Percentiles rank a stretch among this genome's conserved stretches.
These are phyloP conservation scores for Debaryomyces nepalensis DNA, from an alignment of 1,139 yeast genomes.

Conservation along the genomic window DNA sequence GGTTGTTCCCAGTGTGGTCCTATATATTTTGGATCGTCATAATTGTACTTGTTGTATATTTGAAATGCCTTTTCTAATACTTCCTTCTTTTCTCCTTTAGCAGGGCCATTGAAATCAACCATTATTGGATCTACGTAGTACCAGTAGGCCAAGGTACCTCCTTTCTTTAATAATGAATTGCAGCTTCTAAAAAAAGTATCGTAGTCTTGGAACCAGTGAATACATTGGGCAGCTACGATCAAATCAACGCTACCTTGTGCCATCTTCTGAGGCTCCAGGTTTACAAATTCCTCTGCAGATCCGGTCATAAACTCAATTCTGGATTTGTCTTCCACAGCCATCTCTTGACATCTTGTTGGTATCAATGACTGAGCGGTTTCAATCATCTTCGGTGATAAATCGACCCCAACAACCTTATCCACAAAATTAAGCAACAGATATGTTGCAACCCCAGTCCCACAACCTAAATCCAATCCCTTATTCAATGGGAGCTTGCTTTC, in stretches of 20 bases:
- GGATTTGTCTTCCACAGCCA: conserved; percentile 31
- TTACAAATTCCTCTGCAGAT: conserved; percentile 40
- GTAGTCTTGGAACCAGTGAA: conserved; percentile 51
- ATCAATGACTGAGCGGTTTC: conserved; percentile 38
- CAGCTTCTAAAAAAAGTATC: conserved; percentile 34
- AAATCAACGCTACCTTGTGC: conserved; percentile 33
- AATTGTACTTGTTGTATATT: conserved; percentile 39
- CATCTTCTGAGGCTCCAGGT: conserved; percentile 20
- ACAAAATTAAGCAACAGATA: conserved; percentile 40
- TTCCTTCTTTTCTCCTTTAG: conserved; percentile 24
- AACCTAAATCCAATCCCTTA: conserved; percentile 41
- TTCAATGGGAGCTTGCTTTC: conserved; percentile 23
- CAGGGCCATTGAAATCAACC: conserved; percentile 30
- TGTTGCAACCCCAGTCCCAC: conserved; percentile 49
- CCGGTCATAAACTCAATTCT: conserved; percentile 39
- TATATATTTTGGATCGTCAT: conserved; percentile 38
- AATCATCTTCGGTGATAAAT: conserved; percentile 40
- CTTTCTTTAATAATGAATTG: conserved; percentile 36
- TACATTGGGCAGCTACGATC: conserved; percentile 51
- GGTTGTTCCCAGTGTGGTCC: conserved; percentile 65
- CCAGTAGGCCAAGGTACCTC: conserved; percentile 50
- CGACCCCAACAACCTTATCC: conserved; percentile 38
- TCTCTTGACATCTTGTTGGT: conserved; percentile 25
- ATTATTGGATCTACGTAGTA: conserved; percentile 47
- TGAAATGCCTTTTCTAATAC: conserved; percentile 28